A percentile compares a stretch with the other conserved stretches of the same genome.
These are phyloP conservation scores for Geranium brycei DNA, from an alignment of 345 rosid genomes.

Conservation along the genomic window DNA sequence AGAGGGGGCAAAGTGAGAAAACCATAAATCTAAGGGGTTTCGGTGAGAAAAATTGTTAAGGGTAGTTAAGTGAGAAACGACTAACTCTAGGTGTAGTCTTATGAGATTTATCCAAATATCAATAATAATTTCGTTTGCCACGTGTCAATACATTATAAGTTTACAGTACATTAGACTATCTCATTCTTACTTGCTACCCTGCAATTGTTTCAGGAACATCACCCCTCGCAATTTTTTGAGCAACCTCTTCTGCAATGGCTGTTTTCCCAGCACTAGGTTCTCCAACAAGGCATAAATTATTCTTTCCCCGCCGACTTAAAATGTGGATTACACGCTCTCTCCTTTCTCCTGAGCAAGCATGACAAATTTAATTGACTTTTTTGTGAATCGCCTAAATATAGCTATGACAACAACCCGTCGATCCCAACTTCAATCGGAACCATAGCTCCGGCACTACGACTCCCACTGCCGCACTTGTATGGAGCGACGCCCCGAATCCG, in stretches of 20 bases:
- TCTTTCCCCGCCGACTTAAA: conserved; percentile 89
- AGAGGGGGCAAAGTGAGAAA: too few species aligned
- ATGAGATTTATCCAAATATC: too few species aligned
- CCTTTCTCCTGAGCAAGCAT: conserved; percentile 98
- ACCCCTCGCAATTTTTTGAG: conserved; percentile 79
- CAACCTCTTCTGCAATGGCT: conserved; percentile 98
- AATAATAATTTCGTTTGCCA: too few species aligned
- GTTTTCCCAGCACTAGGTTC: conserved; percentile 99
- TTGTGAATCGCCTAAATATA: conserved; percentile 93
- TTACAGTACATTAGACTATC: background rate
- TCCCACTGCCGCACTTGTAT: too few species aligned
- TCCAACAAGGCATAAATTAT: conserved; percentile 95
- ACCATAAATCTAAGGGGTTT: too few species aligned
- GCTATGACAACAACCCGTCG: conserved; percentile 52
- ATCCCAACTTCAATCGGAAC: too few species aligned
- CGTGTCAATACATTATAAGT: background rate
- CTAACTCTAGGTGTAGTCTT: too few species aligned
- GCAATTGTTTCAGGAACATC: conserved; percentile 98
- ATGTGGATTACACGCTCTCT: conserved; percentile 94
- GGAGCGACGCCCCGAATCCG: too few species aligned
- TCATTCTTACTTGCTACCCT: conserved; percentile 60
- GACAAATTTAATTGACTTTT: conserved; percentile 90
- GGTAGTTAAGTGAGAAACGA: too few species aligned
- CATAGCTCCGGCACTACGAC: too few species aligned
- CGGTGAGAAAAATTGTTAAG: too few species aligned